These are phyloP conservation scores for Aquanectria penicillioides DNA, from an alignment of 2,329 filamentous ascomycete genomes.

Conservation along the genomic window DNA sequence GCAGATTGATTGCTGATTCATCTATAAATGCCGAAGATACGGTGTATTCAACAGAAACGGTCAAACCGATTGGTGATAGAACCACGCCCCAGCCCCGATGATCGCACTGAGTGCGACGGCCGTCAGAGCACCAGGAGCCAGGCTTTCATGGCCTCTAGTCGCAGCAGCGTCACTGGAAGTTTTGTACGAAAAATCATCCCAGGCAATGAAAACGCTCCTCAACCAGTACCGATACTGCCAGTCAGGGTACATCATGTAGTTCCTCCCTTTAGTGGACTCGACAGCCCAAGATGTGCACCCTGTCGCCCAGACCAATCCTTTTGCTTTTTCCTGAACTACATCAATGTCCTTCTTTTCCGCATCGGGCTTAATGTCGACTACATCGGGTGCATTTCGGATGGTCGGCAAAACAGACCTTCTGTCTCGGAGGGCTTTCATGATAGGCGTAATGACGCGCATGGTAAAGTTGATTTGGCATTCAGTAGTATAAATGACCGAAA, in stretches of 20 bases:
- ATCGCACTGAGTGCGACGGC: neutral
- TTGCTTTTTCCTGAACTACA: slow-evolving; percentile 53
- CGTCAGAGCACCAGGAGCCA: neutral
- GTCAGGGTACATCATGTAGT: slow-evolving; percentile 63
- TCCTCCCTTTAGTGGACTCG: slow-evolving; percentile 55
- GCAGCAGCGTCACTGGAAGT: neutral
- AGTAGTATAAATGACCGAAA: slow-evolving; percentile 60
- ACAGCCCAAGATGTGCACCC: slow-evolving; percentile 64
- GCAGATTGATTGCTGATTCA: no score
- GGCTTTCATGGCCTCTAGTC: neutral
- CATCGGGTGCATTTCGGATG: slow-evolving; percentile 33
- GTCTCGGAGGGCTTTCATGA: slow-evolving; percentile 42
- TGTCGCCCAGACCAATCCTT: slow-evolving; percentile 57
- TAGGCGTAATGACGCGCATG: slow-evolving; percentile 47
- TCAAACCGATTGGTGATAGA: neutral
- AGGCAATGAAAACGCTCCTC: slow-evolving; percentile 56
- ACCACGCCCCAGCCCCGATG: slow-evolving; percentile 4
- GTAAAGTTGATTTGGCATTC: slow-evolving; percentile 62
- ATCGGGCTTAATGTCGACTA: slow-evolving; percentile 44
- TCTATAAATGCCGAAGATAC: no score
- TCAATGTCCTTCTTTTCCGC: slow-evolving; percentile 37
- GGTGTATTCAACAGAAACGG: neutral
- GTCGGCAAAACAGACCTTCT: slow-evolving; percentile 7
- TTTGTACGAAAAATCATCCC: slow-evolving; percentile 46
- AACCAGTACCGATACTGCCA: slow-evolving; percentile 61